A percentile compares a stretch with the other conserved stretches of the same genome.
Evolutionary conservation across 1,284 basidiomycete species (phyloP).

Genomic region (Sutorius eximius): DNA sequence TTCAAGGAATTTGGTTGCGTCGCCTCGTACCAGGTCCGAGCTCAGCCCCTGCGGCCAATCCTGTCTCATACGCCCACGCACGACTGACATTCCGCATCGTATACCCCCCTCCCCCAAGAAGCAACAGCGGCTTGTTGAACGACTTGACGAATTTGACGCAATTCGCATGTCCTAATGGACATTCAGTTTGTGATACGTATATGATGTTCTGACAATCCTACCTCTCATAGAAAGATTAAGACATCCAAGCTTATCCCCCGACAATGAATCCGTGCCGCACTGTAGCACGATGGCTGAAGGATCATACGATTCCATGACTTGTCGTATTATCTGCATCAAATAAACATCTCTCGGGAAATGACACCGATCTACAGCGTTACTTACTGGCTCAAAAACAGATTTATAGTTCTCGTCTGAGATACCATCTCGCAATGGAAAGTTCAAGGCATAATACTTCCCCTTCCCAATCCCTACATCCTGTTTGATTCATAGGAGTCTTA

Average conservation of each 20-base stretch:
- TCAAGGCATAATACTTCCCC: constrained; percentile 91
- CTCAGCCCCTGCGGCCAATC: constrained; percentile 93
- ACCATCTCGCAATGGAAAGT: constrained; percentile 95
- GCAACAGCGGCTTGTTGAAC: constrained; percentile 89
- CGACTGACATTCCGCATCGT: constrained; percentile 98
- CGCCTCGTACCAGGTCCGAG: constrained; percentile 71
- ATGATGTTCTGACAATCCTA: constrained; percentile 25
- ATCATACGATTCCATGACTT: constrained; percentile 95
- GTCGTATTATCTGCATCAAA: constrained; percentile 76
- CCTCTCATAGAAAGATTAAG: constrained; percentile 98
- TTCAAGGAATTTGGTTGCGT: background rate
- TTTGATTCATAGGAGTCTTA: constrained; percentile 8
- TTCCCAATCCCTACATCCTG: constrained; percentile 92
- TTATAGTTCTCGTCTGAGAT: constrained; percentile 96
- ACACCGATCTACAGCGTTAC: constrained; percentile 27
- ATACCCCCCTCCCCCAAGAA: constrained; percentile 97
- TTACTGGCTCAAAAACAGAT: constrained; percentile 92
- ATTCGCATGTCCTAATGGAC: constrained; percentile 82
- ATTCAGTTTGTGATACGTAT: background rate
- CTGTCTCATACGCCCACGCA: constrained; percentile 98
- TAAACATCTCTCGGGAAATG: background rate
- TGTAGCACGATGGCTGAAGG: constrained; percentile 97
- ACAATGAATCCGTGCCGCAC: constrained; percentile 97
- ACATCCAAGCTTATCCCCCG: constrained; percentile 95
- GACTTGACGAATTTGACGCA: constrained; percentile 98